A percentile compares a stretch with the other conserved stretches of the same genome.
Conservation (phyloP, 352 stramenopile species). For the Globisporangium heterothallicum region DNA sequence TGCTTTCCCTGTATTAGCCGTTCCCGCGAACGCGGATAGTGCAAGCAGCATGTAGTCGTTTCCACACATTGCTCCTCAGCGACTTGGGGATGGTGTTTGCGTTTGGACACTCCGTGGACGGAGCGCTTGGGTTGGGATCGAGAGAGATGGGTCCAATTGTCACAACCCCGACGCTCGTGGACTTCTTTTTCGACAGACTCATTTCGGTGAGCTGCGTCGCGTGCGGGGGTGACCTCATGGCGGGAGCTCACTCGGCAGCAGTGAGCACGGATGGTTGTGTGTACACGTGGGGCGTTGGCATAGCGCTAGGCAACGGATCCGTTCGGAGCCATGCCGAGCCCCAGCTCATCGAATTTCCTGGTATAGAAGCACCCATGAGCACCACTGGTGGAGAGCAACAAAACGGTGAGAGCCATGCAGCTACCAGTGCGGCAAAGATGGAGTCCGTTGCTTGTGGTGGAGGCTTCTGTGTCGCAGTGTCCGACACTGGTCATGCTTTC, state of each 20-base stretch:
- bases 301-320: conserved; percentile 39
- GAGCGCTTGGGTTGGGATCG: conserved; percentile 37
- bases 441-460: conserved; percentile 54
- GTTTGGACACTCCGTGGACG: conserved; percentile 43
- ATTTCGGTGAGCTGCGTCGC: conserved; percentile 33
- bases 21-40: conserved; percentile 56
- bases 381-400: neutral
- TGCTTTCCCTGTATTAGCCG: too few species aligned
- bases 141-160: conserved; percentile 9
- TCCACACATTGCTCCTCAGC: conserved; percentile 58
- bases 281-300: conserved; percentile 74
- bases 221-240: conserved; percentile 51
- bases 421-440: conserved; percentile 4
- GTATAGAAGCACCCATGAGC: neutral
- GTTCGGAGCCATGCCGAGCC: conserved; percentile 34
- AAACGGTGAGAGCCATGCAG: neutral
- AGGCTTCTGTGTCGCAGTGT: conserved; percentile 75
- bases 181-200: conserved; percentile 50
- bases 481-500: conserved; percentile 47
- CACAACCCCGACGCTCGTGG: conserved; percentile 26
- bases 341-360: conserved; percentile 23
- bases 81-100: conserved; percentile 63
- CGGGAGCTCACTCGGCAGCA: conserved; percentile 61
- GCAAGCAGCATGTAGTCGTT: conserved; percentile 48
- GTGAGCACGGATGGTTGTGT: conserved; percentile 46